Evolutionary conservation across 805 yeast genomes (phyloP).

Genomic region (Pichia nakasei): DNA sequence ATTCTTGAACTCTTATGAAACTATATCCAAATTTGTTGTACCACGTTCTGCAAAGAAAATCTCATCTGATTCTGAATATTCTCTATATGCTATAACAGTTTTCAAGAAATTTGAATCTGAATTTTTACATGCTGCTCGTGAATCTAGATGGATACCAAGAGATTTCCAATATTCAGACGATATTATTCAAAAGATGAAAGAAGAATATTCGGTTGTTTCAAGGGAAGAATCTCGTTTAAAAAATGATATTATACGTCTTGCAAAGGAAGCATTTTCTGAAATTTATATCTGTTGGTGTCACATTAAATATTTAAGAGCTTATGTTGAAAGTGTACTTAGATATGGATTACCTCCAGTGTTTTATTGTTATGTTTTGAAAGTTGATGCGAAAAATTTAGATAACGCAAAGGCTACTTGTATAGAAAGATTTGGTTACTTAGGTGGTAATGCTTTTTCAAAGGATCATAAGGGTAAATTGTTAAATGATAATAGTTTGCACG

Average conservation of each 20-base stretch:
- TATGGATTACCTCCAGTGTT: slow-evolving; percentile 96
- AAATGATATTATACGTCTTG: slow-evolving; percentile 72
- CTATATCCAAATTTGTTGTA: slow-evolving; percentile 70
- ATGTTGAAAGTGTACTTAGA: slow-evolving; percentile 88
- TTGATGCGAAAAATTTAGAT: slow-evolving; percentile 29
- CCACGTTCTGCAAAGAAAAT: slow-evolving; percentile 79
- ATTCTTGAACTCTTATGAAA: slow-evolving; percentile 67
- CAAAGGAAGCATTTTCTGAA: slow-evolving; percentile 86
- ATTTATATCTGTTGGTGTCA: slow-evolving; percentile 83
- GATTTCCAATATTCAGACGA: slow-evolving; percentile 85
- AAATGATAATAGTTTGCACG: slow-evolving; percentile 56
- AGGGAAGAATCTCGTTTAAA: slow-evolving; percentile 64
- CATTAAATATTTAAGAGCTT: slow-evolving; percentile 75
- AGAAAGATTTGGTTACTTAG: slow-evolving; percentile 76
- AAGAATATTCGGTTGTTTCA: slow-evolving; percentile 70
- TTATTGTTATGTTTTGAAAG: slow-evolving; percentile 40
- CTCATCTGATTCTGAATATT: slow-evolving; percentile 64
- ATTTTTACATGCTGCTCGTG: slow-evolving; percentile 66
- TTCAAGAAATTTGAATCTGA: slow-evolving; percentile 74
- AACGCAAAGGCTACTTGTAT: slow-evolving; percentile 65
- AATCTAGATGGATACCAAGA: slow-evolving; percentile 83
- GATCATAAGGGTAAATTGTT: slow-evolving; percentile 59
- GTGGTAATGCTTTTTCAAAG: slow-evolving; percentile 75
- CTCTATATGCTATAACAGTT: slow-evolving; percentile 68
- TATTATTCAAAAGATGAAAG: slow-evolving; percentile 56